These are phyloP conservation scores for Striga asiatica DNA, from an alignment of 257 asterid genomes.

Conservation along the genomic window DNA sequence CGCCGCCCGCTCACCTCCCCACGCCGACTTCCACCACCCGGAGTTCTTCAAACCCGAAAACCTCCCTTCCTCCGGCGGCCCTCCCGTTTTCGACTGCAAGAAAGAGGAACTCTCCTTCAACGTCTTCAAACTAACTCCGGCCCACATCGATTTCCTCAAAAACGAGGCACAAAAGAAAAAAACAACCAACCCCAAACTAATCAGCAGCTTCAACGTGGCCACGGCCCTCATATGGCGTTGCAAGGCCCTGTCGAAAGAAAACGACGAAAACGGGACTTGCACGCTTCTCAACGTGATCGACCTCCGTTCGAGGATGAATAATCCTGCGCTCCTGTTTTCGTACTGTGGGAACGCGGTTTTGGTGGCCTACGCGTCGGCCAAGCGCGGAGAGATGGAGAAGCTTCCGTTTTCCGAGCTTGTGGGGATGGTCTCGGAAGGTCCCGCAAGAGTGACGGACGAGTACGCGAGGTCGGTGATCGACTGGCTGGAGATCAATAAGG, in stretches of 20 bases:
- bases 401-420: slow-evolving; percentile 33
- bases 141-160: slow-evolving; percentile 23
- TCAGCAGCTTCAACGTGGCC: slow-evolving; percentile 31
- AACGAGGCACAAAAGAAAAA: slow-evolving; percentile 18
- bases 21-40: slow-evolving; percentile 14
- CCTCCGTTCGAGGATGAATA: slow-evolving; percentile 34
- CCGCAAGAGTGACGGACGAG: slow-evolving; percentile 36
- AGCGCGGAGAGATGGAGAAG: slow-evolving; percentile 18
- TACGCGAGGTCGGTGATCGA: slow-evolving; percentile 56
- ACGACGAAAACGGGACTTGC: slow-evolving; percentile 15
- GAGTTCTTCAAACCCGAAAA: slow-evolving; percentile 30
- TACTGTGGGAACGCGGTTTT: slow-evolving; percentile 55
- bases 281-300: slow-evolving; percentile 41
- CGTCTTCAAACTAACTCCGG: slow-evolving; percentile 29
- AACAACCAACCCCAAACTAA: background rate
- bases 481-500: slow-evolving; percentile 58
- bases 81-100: slow-evolving; percentile 32
- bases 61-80: slow-evolving; percentile 11
- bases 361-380: slow-evolving; percentile 25
- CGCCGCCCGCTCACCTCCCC: slow-evolving; percentile 24
- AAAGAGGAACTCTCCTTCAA: slow-evolving; percentile 20
- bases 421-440: slow-evolving; percentile 36
- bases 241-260: slow-evolving; percentile 35
- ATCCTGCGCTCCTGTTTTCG: slow-evolving; percentile 37
- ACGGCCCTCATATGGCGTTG: slow-evolving; percentile 50